Evolutionary conservation across 2,329 filamentous ascomycete species (phyloP).

Genomic region (Aureobasidium sp.): DNA sequence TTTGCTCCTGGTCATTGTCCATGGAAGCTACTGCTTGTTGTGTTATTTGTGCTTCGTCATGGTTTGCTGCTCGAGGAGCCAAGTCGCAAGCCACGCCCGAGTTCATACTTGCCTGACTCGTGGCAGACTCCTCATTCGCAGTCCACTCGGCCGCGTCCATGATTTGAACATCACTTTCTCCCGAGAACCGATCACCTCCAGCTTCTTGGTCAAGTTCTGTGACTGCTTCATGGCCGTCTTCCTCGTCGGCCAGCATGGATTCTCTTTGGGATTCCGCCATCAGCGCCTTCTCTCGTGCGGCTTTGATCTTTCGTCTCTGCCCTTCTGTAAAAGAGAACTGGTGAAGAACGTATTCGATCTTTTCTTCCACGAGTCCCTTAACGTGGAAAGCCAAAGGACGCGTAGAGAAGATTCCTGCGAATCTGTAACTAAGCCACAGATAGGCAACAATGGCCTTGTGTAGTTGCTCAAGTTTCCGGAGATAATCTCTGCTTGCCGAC

Average conservation of each 20-base stretch:
- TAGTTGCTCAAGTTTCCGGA: conserved; percentile 65
- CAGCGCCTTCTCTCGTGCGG: conserved; percentile 24
- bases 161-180: conserved; percentile 24
- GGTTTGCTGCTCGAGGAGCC: neutral
- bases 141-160: conserved; percentile 19
- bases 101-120: conserved; percentile 12
- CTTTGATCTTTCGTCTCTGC: conserved; percentile 24
- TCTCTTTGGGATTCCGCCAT: conserved; percentile 18
- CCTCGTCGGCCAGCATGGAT: conserved; percentile 12
- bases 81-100: conserved; percentile 14
- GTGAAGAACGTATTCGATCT: conserved; percentile 59
- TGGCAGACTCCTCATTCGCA: conserved; percentile 1
- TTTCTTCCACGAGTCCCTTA: conserved; percentile 68
- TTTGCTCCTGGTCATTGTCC: neutral
- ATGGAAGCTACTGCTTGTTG: neutral
- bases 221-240: conserved; percentile 12
- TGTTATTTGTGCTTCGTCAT: conserved; percentile 14
- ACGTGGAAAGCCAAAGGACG: conserved; percentile 71
- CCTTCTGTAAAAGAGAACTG: conserved; percentile 44
- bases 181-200: conserved; percentile 25
- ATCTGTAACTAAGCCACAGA: conserved; percentile 88
- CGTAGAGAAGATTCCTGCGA: conserved; percentile 70
- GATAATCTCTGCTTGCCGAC: conserved; percentile 46
- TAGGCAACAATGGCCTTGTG: conserved; percentile 82
- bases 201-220: conserved; percentile 18